These are phyloP conservation scores for Peronospora farinosa DNA, from an alignment of 352 stramenopile genomes.

Conservation along the genomic window DNA sequence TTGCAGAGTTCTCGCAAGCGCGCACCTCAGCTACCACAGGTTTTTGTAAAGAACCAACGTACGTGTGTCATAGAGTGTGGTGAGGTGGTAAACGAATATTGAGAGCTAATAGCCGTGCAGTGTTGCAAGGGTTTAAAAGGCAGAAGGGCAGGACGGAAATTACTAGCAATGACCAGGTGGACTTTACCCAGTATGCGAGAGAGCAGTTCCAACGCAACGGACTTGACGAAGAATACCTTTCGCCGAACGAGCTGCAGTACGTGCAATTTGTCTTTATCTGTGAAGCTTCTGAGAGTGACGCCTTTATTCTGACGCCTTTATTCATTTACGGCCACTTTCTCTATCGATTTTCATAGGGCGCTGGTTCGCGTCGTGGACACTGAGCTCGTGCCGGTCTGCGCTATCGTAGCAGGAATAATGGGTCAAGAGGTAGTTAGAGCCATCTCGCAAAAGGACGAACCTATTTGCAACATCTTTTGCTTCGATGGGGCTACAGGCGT, in stretches of 20 bases:
- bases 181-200: slow-evolving; percentile 58
- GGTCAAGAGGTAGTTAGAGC: slow-evolving; percentile 98
- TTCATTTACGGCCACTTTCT: not conserved
- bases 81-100: not conserved
- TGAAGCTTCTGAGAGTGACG: not conserved
- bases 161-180: slow-evolving; percentile 16
- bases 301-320: not conserved
- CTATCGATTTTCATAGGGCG: slow-evolving; percentile 18
- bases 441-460: slow-evolving; percentile 94
- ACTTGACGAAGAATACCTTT: slow-evolving; percentile 57
- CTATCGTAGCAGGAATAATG: slow-evolving; percentile 94
- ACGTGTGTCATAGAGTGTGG: slow-evolving; percentile 6
- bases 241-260: slow-evolving; percentile 43
- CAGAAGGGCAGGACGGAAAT: slow-evolving; percentile 15
- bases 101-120: slow-evolving; percentile 18
- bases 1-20: slow-evolving; percentile 65
- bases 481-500: slow-evolving; percentile 79
- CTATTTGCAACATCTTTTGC: slow-evolving; percentile 93
- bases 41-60: slow-evolving; percentile 81
- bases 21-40: slow-evolving; percentile 57
- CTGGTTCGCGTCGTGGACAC: slow-evolving; percentile 38
- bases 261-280: not conserved
- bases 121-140: slow-evolving; percentile 55
- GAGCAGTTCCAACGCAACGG: slow-evolving; percentile 47
- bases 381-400: slow-evolving; percentile 89